Evolutionary conservation across 2,329 filamentous ascomycete species (phyloP).

Genomic region (Alternaria longipes): DNA sequence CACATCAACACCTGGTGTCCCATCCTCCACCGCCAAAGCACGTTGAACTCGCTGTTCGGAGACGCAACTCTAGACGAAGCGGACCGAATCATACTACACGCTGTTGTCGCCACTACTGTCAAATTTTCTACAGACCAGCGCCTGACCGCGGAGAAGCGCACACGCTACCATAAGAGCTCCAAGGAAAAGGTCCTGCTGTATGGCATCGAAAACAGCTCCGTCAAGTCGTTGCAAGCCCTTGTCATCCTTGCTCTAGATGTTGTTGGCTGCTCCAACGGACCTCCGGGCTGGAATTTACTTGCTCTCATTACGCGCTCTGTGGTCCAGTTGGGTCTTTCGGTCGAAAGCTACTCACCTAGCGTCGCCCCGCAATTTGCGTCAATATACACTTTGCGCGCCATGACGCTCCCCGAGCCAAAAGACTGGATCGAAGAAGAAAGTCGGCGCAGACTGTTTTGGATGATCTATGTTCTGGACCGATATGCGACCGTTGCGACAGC

Average conservation of each 20-base stretch:
- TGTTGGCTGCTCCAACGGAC: slow-evolving; percentile 86
- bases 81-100: slow-evolving; percentile 83
- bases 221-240: slow-evolving; percentile 85
- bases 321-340: slow-evolving; percentile 84
- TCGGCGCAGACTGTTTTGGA: slow-evolving; percentile 87
- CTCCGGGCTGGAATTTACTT: slow-evolving; percentile 90
- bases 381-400: slow-evolving; percentile 87
- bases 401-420: slow-evolving; percentile 81
- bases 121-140: slow-evolving; percentile 82
- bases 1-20: slow-evolving; percentile 78
- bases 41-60: slow-evolving; percentile 82
- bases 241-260: slow-evolving; percentile 88
- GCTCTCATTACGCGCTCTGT: slow-evolving; percentile 88
- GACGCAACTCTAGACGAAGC: slow-evolving; percentile 75
- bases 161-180: slow-evolving; percentile 79
- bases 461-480: slow-evolving; percentile 88
- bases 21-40: slow-evolving; percentile 85
- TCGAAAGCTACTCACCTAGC: slow-evolving; percentile 81
- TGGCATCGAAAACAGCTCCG: slow-evolving; percentile 87
- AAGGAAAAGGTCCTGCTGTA: slow-evolving; percentile 89
- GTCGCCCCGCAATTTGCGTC: slow-evolving; percentile 82
- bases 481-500: slow-evolving; percentile 92
- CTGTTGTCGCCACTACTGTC: slow-evolving; percentile 87
- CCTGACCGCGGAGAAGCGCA: slow-evolving; percentile 75
- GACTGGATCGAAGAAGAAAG: slow-evolving; percentile 93